Conservation (phyloP, 2,329 filamentous ascomycete species). For the Sclerotinia trifoliorum region DNA sequence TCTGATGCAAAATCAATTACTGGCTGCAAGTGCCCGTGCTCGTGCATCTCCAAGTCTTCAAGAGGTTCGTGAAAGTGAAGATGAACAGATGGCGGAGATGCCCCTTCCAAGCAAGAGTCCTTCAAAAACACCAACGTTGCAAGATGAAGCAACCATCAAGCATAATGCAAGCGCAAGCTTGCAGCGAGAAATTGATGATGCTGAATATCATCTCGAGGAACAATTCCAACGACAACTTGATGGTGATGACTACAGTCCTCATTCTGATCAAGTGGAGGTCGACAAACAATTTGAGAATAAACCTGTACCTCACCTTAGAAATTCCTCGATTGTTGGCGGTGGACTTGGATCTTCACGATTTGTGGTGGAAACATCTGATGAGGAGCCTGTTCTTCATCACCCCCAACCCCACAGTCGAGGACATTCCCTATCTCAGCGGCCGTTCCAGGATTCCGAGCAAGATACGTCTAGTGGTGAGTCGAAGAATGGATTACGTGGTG, state of each 20-base stretch:
- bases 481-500: conserved; percentile 25
- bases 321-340: conserved; percentile 30
- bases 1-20: conserved; percentile 50
- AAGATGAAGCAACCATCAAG: conserved; percentile 55
- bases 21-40: conserved; percentile 42
- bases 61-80: conserved; percentile 72
- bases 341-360: conserved; percentile 45
- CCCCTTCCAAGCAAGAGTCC: conserved; percentile 46
- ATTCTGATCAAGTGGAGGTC: conserved; percentile 42
- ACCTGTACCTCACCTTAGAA: conserved; percentile 26
- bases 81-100: conserved; percentile 47
- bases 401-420: conserved; percentile 72
- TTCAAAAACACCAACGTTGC: conserved; percentile 50
- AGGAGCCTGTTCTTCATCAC: conserved; percentile 63
- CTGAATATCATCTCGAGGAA: conserved; percentile 81
- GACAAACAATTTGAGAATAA: conserved; percentile 28
- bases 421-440: conserved; percentile 67
- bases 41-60: conserved; percentile 63
- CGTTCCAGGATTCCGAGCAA: conserved; percentile 58
- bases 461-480: conserved; percentile 36
- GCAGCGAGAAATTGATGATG: conserved; percentile 81
- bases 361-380: conserved; percentile 50
- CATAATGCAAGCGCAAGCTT: conserved; percentile 76
- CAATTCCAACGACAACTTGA: conserved; percentile 76
- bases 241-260: conserved; percentile 73